Evolutionary conservation across 2,329 filamentous ascomycete species (phyloP).

Genomic region (Alternaria conjuncta): DNA sequence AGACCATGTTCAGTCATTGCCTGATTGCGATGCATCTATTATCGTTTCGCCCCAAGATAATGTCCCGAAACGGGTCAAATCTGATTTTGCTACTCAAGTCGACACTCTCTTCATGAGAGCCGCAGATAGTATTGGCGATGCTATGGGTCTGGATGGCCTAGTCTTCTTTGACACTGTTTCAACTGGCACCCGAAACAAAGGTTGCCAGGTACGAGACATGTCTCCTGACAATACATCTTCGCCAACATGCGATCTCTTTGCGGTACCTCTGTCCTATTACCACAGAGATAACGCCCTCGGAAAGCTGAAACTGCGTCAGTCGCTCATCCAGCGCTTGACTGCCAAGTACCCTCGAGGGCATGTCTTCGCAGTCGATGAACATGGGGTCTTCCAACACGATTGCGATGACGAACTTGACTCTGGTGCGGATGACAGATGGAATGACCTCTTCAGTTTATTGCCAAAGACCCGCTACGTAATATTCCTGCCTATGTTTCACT

Average conservation of each 20-base stretch:
- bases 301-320: background rate
- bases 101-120: constrained; percentile 7
- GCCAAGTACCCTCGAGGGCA: constrained; percentile 11
- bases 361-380: constrained; percentile 14
- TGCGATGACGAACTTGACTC: background rate
- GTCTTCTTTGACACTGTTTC: constrained; percentile 12
- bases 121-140: constrained; percentile 11
- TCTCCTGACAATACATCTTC: background rate
- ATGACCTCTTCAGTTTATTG: constrained; percentile 7
- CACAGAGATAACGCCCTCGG: background rate
- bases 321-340: constrained; percentile 13
- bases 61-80: background rate
- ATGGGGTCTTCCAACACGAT: constrained; percentile 7
- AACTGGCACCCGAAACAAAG: background rate
- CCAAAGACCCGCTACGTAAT: constrained; percentile 12
- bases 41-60: background rate
- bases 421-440: background rate
- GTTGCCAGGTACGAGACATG: background rate
- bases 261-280: constrained; percentile 6
- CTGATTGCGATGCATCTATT: background rate
- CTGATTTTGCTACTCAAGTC: constrained; percentile 2
- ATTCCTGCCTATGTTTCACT: constrained; percentile 39
- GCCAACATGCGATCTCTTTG: background rate
- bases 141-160: constrained; percentile 13
- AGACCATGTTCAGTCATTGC: background rate